phyloP scores from a whole-genome alignment of 441 rosid genomes.

The Euphorbia schlechtendalii region DNA sequence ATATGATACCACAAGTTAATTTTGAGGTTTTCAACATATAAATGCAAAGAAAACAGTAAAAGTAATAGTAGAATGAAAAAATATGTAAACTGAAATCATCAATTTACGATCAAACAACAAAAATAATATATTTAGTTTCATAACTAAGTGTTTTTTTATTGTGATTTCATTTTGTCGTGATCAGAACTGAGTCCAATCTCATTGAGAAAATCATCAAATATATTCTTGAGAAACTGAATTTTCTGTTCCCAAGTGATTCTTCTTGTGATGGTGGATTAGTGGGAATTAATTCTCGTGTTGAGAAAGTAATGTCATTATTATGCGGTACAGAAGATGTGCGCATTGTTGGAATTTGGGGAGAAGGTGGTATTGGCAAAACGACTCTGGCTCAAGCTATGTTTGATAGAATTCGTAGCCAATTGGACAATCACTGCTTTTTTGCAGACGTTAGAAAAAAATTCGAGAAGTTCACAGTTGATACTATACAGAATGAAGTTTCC shows the following conservation, averaged over 20 bases:
- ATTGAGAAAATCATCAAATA: neutral
- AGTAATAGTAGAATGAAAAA: too few relatives aligned
- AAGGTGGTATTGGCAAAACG: slow-evolving; percentile 17
- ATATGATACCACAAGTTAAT: too few relatives aligned
- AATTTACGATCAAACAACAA: too few relatives aligned
- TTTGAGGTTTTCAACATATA: too few relatives aligned
- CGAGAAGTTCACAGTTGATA: neutral
- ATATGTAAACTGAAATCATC: too few relatives aligned
- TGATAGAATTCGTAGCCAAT: neutral
- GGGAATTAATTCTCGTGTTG: slow-evolving; percentile 10
- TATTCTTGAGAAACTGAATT: neutral
- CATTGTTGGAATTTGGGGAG: slow-evolving; percentile 13
- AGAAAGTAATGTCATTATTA: neutral
- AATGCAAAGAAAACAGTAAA: too few relatives aligned
- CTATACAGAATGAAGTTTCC: neutral
- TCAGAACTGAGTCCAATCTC: too few relatives aligned
- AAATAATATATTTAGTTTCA: too few relatives aligned
- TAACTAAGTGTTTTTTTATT: too few relatives aligned
- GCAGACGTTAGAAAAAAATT: neutral
- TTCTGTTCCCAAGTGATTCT: neutral
- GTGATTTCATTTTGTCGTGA: too few relatives aligned
- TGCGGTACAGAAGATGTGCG: neutral
- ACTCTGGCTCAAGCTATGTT: slow-evolving; percentile 1
- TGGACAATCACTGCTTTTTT: neutral
- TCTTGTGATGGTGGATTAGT: neutral